Evolutionary conservation across 176 grass and related monocot genomes (phyloP).

Genomic region (Cymbopogon citratus): DNA sequence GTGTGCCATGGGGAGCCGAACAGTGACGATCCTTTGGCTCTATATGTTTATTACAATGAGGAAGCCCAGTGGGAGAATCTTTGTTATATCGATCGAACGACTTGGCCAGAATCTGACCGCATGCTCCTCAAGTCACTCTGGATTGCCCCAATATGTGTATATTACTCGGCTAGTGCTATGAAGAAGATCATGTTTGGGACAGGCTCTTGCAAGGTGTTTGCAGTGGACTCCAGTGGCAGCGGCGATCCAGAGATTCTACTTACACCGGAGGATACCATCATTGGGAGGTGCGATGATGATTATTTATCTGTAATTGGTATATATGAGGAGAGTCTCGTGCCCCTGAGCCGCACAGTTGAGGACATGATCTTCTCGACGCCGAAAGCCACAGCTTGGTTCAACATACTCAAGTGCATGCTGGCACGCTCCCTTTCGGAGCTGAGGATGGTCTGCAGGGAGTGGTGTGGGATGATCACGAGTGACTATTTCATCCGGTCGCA

Average conservation of each 20-base stretch:
- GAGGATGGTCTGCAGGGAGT: constrained; percentile 14
- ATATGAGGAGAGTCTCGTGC: constrained; percentile 1
- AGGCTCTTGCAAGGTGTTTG: constrained; percentile 22
- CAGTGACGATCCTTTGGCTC: too few species aligned
- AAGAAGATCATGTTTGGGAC: constrained; percentile 25
- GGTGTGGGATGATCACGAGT: neutral
- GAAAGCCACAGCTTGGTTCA: neutral
- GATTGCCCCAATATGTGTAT: neutral
- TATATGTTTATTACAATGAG: too few species aligned
- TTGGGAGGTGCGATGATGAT: neutral
- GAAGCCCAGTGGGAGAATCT: constrained; percentile 16
- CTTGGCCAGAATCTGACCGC: neutral
- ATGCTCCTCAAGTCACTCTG: neutral
- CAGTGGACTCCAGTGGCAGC: neutral
- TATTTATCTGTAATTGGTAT: neutral
- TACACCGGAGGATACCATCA: neutral
- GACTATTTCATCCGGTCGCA: constrained; percentile 3
- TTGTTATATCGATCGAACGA: neutral
- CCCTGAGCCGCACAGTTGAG: neutral
- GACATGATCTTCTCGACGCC: neutral
- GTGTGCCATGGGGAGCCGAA: too few species aligned
- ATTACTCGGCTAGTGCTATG: neutral
- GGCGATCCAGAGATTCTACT: neutral
- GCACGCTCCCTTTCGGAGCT: neutral
- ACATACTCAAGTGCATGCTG: constrained; percentile 26